These are phyloP conservation scores for Jatropha curcas DNA, from an alignment of 345 rosid genomes.

Conservation along the genomic window DNA sequence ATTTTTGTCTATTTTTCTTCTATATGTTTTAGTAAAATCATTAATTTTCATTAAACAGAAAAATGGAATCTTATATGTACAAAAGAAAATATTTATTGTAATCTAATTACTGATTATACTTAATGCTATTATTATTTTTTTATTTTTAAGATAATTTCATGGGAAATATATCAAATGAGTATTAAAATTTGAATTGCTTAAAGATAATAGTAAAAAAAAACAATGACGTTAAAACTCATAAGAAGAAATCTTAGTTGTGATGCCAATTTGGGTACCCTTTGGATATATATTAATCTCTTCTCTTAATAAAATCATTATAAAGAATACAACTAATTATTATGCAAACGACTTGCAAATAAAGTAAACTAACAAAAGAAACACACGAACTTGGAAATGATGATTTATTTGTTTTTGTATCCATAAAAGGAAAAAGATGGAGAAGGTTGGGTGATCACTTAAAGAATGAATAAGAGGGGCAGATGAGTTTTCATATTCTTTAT, in stretches of 20 bases:
- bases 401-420: background rate
- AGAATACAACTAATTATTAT: constrained; percentile 4
- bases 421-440: constrained; percentile 8
- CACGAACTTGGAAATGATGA: background rate
- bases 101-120: too few relatives aligned
- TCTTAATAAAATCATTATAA: background rate
- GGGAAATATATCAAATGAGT: too few relatives aligned
- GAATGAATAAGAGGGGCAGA: constrained; percentile 22
- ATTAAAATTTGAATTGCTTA: too few relatives aligned
- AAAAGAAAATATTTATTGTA: too few relatives aligned
- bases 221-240: too few relatives aligned
- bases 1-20: too few relatives aligned
- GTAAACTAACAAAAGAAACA: background rate
- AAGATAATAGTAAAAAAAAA: too few relatives aligned
- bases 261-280: background rate
- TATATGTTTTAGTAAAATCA: too few relatives aligned
- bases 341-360: constrained; percentile 18
- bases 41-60: too few relatives aligned
- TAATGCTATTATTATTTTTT: too few relatives aligned
- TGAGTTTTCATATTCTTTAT: constrained; percentile 5
- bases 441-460: constrained; percentile 36
- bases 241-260: constrained; percentile 6
- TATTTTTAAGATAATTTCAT: too few relatives aligned
- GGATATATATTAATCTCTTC: background rate
- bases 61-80: too few relatives aligned